Evolutionary conservation across 208 protist species (phyloP).

Genomic region (Phytomonas sp.): DNA sequence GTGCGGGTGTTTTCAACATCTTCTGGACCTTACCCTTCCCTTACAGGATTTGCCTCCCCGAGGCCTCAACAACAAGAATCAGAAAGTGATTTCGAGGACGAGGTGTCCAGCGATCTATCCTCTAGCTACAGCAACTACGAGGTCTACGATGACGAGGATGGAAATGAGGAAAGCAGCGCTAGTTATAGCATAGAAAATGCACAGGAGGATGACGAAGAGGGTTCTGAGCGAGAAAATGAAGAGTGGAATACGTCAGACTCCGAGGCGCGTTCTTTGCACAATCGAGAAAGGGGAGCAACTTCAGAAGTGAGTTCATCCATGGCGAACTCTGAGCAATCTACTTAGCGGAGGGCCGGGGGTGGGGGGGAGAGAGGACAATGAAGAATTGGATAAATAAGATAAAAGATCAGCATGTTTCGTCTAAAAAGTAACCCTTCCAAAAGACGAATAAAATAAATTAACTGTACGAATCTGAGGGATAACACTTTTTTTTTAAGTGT

Average conservation of each 20-base stretch:
- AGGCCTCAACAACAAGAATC: slow-evolving; percentile 26
- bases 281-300: not conserved
- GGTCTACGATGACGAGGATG: slow-evolving; percentile 23
- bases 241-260: slow-evolving; percentile 6
- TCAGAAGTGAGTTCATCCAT: slow-evolving; percentile 3
- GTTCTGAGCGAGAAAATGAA: slow-evolving; percentile 18
- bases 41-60: slow-evolving; percentile 49
- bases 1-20: slow-evolving; percentile 74
- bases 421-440: not conserved
- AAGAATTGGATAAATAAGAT: slow-evolving; percentile 6
- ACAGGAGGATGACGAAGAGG: slow-evolving; percentile 19
- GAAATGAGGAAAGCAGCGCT: slow-evolving; percentile 20
- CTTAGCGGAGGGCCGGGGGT: slow-evolving; percentile 9
- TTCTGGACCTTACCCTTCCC: slow-evolving; percentile 57
- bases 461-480: not conserved
- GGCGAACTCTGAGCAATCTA: not conserved
- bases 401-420: not conserved
- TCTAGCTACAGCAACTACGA: slow-evolving; percentile 11
- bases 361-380: slow-evolving; percentile 10
- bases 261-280: not conserved
- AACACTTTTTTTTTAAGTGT: not conserved
- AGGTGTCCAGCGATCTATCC: slow-evolving; percentile 31
- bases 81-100: slow-evolving; percentile 28
- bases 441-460: slow-evolving; percentile 6
- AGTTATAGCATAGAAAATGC: slow-evolving; percentile 23